Conservation (phyloP, 148 eudicot genomes). For the Polygonum maritimum region DNA sequence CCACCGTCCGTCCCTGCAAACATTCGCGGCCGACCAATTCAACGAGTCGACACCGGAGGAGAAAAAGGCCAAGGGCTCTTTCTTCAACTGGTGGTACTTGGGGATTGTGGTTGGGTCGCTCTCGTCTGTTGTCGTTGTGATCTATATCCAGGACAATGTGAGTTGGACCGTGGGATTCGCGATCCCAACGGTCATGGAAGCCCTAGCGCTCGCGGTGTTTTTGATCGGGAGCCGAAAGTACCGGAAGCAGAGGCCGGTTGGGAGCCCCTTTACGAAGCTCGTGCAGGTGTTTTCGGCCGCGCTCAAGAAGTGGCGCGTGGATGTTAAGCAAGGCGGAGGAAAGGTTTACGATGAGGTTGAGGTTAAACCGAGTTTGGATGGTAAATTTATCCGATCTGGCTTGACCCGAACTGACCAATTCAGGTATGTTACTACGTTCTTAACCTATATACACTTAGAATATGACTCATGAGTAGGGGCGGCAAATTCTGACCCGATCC, state of each 20-base stretch:
- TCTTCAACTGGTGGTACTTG: constrained; percentile 81
- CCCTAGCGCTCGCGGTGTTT: constrained; percentile 37
- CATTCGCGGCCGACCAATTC: constrained; percentile 76
- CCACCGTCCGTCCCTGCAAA: constrained; percentile 67
- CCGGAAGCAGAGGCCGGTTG: constrained; percentile 40
- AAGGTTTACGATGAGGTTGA: constrained; percentile 23
- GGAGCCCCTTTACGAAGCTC: constrained; percentile 62
- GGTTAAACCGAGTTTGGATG: neutral
- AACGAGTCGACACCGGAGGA: constrained; percentile 42
- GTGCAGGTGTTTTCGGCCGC: constrained; percentile 63
- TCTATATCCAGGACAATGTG: constrained; percentile 43
- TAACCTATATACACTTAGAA: neutral
- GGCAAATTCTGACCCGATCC: too few relatives aligned
- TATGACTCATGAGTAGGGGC: too few relatives aligned
- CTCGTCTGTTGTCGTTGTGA: constrained; percentile 30
- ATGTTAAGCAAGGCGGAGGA: neutral
- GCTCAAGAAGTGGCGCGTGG: constrained; percentile 31
- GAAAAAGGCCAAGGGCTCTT: constrained; percentile 47
- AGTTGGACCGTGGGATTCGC: constrained; percentile 57
- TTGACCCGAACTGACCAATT: constrained; percentile 36
- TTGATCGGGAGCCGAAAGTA: constrained; percentile 32
- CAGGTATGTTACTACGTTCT: constrained; percentile 28
- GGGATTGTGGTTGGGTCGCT: constrained; percentile 55
- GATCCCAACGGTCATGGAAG: constrained; percentile 37
- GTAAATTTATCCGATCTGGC: neutral